Conservation (phyloP, 345 rosid genomes). For the Kandelia obovata region DNA sequence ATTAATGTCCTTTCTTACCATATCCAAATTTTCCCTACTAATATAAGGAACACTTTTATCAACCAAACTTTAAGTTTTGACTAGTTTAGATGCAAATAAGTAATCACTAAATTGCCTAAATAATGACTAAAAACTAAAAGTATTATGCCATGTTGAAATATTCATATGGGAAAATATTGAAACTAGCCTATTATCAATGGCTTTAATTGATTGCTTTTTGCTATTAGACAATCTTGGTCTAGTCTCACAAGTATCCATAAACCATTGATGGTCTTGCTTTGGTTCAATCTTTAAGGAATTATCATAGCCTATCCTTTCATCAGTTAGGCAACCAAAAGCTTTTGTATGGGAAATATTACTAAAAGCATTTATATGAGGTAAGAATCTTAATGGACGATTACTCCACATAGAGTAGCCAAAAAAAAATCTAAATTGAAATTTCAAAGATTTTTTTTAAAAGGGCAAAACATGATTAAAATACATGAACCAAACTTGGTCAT, state of each 20-base stretch:
- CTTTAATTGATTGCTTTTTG: conserved; percentile 55
- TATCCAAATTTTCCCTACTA: conserved; percentile 32
- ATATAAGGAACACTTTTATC: conserved; percentile 38
- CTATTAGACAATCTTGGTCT: conserved; percentile 39
- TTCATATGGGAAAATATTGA: conserved; percentile 29
- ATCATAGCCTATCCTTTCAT: conserved; percentile 35
- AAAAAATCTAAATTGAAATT: neutral
- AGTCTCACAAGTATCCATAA: conserved; percentile 34
- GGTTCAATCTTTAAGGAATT: conserved; percentile 44
- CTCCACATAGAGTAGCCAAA: neutral
- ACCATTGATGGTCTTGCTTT: conserved; percentile 54
- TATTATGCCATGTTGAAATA: conserved; percentile 39
- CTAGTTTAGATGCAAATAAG: conserved; percentile 41
- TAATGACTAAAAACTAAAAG: conserved; percentile 36
- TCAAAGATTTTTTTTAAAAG: neutral
- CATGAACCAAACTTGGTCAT: no score
- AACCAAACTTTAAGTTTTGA: conserved; percentile 29
- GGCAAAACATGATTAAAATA: neutral
- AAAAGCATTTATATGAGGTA: conserved; percentile 13
- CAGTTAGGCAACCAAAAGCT: conserved; percentile 40
- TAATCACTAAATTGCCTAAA: conserved; percentile 42
- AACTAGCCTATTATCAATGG: conserved; percentile 26
- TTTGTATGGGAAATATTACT: conserved; percentile 45
- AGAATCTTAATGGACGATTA: neutral
- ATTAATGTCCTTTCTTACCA: conserved; percentile 38